Base-by-base conservation (phyloP, 352 stramenopile species). In the Globisporangium sylvaticum region DNA sequence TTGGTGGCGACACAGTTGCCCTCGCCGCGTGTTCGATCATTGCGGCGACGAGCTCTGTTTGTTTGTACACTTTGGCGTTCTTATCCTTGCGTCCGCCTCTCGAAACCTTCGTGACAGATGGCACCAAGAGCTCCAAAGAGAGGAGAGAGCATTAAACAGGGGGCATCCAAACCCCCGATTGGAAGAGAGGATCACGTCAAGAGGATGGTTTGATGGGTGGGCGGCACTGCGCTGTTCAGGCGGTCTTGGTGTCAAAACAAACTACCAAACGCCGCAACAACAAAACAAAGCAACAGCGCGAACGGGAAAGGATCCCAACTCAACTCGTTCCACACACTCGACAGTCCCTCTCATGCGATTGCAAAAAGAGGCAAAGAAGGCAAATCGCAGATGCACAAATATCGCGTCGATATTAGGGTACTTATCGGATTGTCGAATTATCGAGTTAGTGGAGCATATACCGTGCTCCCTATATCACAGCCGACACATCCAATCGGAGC, bases 171-270 rank as follows among this genome's bases (percentile, higher is more conserved):
- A 55, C 48, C 22, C 22, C 5, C n/a, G 48, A 55, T 55, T 55
- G 48, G 48, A 55, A 18, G 48, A 25, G n/a, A 18, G n/a, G 48
- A 55, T 7, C 48, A 18, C n/a, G 48, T 55, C 48, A 55, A 20
- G 48, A 55, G 9, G 48, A 55, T 55, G 48, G n/a, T 55, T 55
- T 55, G 48, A 55, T 55, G 48, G 48, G 48, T 55, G 48, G 48
- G 18, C 42, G 20, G 22, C 48, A 29, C 39, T 10, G 39, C 18
- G 39, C 12, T 48, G 15, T 15, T 46, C 12, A 46, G 10, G 37
- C 14, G 14, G 15, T 46, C 14, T 46, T 20, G 37, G 18, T 53
- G 8, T 12, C 44, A 53, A 53, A 53, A 9, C 44, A 24, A 37
- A 8, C n/a, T n/a, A n/a, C n/a, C 31, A 22, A 53, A 22, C 42